Conservation (phyloP, 1,284 basidiomycete genomes). For the Cronartium quercuum region DNA sequence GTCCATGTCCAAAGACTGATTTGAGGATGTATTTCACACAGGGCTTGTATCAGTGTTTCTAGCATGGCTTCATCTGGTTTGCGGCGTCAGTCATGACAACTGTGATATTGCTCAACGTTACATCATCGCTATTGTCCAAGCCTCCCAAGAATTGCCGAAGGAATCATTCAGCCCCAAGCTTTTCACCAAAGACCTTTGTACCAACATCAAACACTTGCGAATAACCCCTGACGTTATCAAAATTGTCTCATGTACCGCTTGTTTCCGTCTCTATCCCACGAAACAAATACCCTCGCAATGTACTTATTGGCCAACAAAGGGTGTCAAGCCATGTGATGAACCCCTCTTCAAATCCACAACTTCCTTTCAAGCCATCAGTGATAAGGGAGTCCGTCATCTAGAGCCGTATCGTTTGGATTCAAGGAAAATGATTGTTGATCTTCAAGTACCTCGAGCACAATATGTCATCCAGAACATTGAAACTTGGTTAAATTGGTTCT, state of each 20-base stretch:
- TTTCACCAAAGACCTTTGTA: not conserved
- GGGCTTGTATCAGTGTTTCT: no score
- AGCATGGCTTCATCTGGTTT: slow-evolving; percentile 10
- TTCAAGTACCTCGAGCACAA: not conserved
- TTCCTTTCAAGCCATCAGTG: not conserved
- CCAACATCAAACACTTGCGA: not conserved
- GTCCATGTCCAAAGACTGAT: no score
- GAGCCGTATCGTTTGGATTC: not conserved
- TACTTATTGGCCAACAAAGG: not conserved
- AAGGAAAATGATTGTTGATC: no score
- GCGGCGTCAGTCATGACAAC: slow-evolving; percentile 18
- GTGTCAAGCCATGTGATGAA: not conserved
- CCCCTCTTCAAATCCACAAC: not conserved
- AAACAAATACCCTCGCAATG: not conserved
- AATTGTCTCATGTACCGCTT: not conserved
- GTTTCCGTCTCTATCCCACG: not conserved
- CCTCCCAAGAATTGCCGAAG: not conserved
- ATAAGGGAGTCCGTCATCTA: not conserved
- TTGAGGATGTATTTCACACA: no score
- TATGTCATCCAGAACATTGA: slow-evolving; percentile 3
- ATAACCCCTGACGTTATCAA: not conserved
- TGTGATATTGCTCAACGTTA: not conserved
- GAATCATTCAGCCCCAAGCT: not conserved
- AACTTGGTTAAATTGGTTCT: slow-evolving; percentile 12
- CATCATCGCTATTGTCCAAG: not conserved